Conservation (phyloP, 2,329 filamentous ascomycete genomes). For the Aspergillus thermomutatus region DNA sequence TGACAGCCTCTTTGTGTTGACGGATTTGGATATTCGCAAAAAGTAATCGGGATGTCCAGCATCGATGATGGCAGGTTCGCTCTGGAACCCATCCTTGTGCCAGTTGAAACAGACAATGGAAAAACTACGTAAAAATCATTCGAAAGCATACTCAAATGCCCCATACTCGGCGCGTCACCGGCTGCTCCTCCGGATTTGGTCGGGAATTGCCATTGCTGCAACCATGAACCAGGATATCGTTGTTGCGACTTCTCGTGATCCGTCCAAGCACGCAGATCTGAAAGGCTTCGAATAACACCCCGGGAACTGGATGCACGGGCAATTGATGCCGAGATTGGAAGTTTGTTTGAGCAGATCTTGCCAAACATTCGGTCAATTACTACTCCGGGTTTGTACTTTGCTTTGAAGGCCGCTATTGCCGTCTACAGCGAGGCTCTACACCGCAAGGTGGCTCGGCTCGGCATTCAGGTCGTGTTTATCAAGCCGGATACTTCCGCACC, state of each 20-base stretch:
- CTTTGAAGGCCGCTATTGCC: conserved; percentile 42
- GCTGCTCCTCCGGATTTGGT: conserved; percentile 52
- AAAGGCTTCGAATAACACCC: neutral
- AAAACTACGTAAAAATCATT: too few relatives aligned
- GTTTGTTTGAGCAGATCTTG: neutral
- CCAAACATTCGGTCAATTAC: conserved; percentile 29
- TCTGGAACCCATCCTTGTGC: too few relatives aligned
- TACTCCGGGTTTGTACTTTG: conserved; percentile 41
- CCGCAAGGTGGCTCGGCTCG: conserved; percentile 13
- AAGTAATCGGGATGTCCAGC: too few relatives aligned
- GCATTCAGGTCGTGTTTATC: conserved; percentile 13
- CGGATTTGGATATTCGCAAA: too few relatives aligned
- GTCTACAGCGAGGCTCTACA: conserved; percentile 2
- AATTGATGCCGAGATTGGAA: conserved; percentile 1
- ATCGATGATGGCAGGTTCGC: too few relatives aligned
- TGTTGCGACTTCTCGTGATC: conserved; percentile 48
- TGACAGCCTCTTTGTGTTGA: too few relatives aligned
- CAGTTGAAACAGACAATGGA: too few relatives aligned
- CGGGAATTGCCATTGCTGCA: conserved; percentile 43
- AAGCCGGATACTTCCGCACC: conserved; percentile 18
- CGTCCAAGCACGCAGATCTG: conserved; percentile 15
- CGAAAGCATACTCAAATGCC: too few relatives aligned
- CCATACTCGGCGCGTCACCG: conserved; percentile 37
- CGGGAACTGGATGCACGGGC: conserved; percentile 2
- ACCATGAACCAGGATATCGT: conserved; percentile 48